These are phyloP conservation scores for Suillus clintonianus DNA, from an alignment of 768 basidiomycete genomes.

Conservation along the genomic window DNA sequence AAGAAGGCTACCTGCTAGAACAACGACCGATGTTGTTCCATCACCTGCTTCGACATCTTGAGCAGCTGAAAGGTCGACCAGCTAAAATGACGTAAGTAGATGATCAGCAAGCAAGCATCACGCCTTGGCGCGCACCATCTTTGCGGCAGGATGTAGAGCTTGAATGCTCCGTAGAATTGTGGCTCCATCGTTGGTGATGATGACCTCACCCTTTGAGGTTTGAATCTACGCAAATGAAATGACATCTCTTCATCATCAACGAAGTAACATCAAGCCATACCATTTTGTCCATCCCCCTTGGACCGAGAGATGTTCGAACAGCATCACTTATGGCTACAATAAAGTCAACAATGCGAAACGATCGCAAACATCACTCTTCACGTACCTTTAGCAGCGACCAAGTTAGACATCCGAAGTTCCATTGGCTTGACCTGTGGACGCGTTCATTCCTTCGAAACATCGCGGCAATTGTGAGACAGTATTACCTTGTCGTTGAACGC, in stretches of 20 bases:
- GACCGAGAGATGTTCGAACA: conserved; percentile 93
- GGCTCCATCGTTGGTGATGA: conserved; percentile 98
- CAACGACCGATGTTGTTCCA: conserved; percentile 96
- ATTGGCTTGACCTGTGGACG: conserved; percentile 87
- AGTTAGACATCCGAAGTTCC: conserved; percentile 95
- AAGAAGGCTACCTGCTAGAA: conserved; percentile 90
- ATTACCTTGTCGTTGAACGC: conserved; percentile 85
- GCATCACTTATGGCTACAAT: conserved; percentile 91
- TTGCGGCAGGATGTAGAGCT: conserved; percentile 95
- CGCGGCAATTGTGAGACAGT: background rate
- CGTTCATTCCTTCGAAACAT: conserved; percentile 21
- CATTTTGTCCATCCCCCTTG: conserved; percentile 99
- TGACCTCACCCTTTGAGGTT: conserved; percentile 93
- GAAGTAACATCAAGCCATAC: conserved; percentile 42
- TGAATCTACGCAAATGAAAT: conserved; percentile 66
- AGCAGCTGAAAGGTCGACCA: conserved; percentile 95
- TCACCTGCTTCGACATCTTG: conserved; percentile 99
- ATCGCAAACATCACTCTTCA: conserved; percentile 2
- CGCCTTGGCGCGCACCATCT: conserved; percentile 67
- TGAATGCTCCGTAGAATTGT: conserved; percentile 96
- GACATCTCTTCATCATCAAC: conserved; percentile 4
- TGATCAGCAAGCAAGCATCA: conserved; percentile 1
- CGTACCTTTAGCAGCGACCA: conserved; percentile 96
- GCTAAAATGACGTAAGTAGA: conserved; percentile 43
- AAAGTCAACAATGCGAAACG: conserved; percentile 10